phyloP scores from a whole-genome alignment of 352 stramenopile genomes.

The Pythium periplocum region DNA sequence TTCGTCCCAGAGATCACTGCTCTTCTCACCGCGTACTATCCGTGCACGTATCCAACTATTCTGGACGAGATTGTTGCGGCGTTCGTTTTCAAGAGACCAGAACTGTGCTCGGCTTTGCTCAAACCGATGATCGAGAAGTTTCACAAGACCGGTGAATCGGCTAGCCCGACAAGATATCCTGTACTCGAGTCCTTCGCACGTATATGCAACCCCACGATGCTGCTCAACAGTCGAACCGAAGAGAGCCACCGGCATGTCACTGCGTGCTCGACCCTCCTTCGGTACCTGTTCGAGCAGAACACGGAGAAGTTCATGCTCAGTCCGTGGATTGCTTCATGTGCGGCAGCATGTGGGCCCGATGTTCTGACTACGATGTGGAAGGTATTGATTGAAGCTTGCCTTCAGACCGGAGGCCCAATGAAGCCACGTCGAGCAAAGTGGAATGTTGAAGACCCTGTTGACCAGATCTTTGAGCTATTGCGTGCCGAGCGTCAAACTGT shows the following conservation, averaged over 20 bases:
- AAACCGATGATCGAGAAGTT: constrained; percentile 70
- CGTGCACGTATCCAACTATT: constrained; percentile 73
- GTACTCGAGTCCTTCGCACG: constrained; percentile 59
- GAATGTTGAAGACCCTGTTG: constrained; percentile 11
- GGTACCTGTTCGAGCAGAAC: constrained; percentile 72
- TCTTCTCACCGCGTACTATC: constrained; percentile 76
- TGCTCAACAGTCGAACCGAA: constrained; percentile 5
- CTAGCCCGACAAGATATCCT: constrained; percentile 54
- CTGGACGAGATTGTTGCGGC: constrained; percentile 72
- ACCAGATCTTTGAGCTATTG: constrained; percentile 20
- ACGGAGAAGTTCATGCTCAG: constrained; percentile 68
- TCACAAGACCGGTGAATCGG: constrained; percentile 52
- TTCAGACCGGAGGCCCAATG: neutral
- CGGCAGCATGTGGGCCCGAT: constrained; percentile 45
- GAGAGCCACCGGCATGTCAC: constrained; percentile 45
- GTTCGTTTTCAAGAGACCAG: constrained; percentile 74
- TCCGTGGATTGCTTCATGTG: constrained; percentile 64
- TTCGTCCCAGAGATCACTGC: constrained; percentile 70
- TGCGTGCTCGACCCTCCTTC: constrained; percentile 63
- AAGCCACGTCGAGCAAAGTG: constrained; percentile 3
- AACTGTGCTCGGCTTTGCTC: constrained; percentile 64
- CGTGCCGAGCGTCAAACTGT: constrained; percentile 14
- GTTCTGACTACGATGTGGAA: constrained; percentile 45
- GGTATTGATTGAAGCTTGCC: constrained; percentile 27
- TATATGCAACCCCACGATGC: constrained; percentile 18